These are phyloP conservation scores for Blastobotrys arbuscula DNA, from an alignment of 1,139 yeast species.

Conservation along the genomic window DNA sequence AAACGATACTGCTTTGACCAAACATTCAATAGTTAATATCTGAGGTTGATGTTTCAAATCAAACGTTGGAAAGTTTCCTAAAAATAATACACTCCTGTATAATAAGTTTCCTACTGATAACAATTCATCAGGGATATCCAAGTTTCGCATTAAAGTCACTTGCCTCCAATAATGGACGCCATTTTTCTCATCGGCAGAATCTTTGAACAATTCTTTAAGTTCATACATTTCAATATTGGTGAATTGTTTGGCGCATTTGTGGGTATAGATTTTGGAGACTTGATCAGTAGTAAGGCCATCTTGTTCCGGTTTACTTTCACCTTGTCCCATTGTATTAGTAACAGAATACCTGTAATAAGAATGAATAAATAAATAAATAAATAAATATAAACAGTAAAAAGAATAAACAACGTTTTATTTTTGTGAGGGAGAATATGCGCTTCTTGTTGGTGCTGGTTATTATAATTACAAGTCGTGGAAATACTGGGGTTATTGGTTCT, in stretches of 20 bases:
- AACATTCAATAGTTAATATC: constrained; percentile 38
- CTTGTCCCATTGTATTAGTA: constrained; percentile 12
- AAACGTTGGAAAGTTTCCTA: constrained; percentile 40
- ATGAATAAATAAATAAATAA: not conserved
- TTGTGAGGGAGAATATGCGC: too few species aligned
- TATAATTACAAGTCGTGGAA: too few species aligned
- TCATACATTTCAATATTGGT: constrained; percentile 40
- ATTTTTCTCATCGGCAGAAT: constrained; percentile 26
- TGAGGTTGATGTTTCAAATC: constrained; percentile 34
- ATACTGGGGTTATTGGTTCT: too few species aligned
- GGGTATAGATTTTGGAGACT: constrained; percentile 34
- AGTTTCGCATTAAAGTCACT: constrained; percentile 27
- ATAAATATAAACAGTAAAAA: too few species aligned
- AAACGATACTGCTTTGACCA: constrained; percentile 42
- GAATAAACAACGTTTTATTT: too few species aligned
- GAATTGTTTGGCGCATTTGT: constrained; percentile 35
- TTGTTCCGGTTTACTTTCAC: constrained; percentile 8
- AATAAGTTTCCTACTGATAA: constrained; percentile 32
- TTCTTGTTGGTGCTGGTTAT: too few species aligned
- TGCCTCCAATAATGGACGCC: constrained; percentile 31
- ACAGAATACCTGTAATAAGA: too few species aligned
- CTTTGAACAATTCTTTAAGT: constrained; percentile 28
- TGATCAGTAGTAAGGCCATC: constrained; percentile 27
- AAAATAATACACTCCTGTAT: constrained; percentile 32
- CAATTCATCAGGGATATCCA: constrained; percentile 27